phyloP scores from a whole-genome alignment of 805 yeast genomes.

The Cyberlindnera maclurae region DNA sequence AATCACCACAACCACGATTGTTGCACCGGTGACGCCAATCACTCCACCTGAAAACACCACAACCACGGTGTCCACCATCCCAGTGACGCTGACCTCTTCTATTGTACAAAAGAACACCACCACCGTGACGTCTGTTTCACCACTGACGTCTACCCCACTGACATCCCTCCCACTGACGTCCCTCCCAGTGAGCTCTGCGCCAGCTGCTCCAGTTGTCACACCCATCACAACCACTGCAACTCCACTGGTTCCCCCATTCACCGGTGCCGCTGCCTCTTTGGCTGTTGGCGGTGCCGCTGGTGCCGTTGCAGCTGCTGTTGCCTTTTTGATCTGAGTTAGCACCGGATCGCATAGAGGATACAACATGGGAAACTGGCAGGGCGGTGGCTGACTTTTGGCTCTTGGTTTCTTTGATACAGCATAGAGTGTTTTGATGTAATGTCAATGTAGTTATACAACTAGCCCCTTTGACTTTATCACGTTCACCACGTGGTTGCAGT shows the following conservation, averaged over 20 bases:
- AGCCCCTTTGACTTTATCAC: slow-evolving; percentile 8
- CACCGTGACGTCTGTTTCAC: background rate
- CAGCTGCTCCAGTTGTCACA: background rate
- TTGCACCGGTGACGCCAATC: background rate
- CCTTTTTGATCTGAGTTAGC: slow-evolving; percentile 3
- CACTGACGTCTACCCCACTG: too few relatives aligned
- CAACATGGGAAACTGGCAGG: too few relatives aligned
- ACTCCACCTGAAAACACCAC: background rate
- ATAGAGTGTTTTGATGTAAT: slow-evolving; percentile 1
- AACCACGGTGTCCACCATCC: background rate
- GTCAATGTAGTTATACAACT: slow-evolving; percentile 5
- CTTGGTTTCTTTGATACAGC: too few relatives aligned
- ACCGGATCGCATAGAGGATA: too few relatives aligned
- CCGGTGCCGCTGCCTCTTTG: slow-evolving; percentile 8
- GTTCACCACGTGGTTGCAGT: slow-evolving; percentile 6
- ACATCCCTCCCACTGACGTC: too few relatives aligned
- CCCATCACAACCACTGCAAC: background rate
- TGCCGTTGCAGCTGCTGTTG: slow-evolving; percentile 5
- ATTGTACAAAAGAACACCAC: background rate
- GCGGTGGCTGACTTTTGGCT: too few relatives aligned
- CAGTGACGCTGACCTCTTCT: background rate
- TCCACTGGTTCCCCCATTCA: slow-evolving; percentile 5
- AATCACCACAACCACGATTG: background rate
- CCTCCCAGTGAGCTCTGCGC: too few relatives aligned
- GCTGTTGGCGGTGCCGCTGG: slow-evolving; percentile 5